A percentile compares a stretch with the other conserved stretches of the same genome.
phyloP scores from a whole-genome alignment of 2,329 filamentous ascomycete species.

The Colletotrichum chlorophyti region DNA sequence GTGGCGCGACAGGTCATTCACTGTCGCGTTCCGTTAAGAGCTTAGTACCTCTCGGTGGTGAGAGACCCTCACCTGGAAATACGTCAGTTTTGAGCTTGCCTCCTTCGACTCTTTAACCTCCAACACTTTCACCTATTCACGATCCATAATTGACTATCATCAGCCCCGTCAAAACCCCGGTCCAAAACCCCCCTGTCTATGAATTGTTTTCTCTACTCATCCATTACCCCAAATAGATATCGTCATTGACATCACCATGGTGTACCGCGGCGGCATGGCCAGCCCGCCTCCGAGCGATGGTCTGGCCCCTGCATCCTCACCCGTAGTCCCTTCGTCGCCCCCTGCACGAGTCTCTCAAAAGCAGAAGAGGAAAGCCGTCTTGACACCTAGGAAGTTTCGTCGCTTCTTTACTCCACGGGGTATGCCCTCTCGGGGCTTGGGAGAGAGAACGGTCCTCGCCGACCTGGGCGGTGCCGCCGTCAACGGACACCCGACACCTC shows the following conservation, averaged over 20 bases:
- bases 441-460: constrained; percentile 46
- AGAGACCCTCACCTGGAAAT: not conserved
- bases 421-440: constrained; percentile 44
- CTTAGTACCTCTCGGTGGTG: not conserved
- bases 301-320: constrained; percentile 29
- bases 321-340: constrained; percentile 34
- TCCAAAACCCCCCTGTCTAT: not conserved
- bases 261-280: constrained; percentile 28
- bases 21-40: not conserved
- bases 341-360: constrained; percentile 39
- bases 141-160: not conserved
- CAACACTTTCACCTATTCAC: constrained; percentile 1
- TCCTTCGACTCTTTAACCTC: not conserved
- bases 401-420: constrained; percentile 60
- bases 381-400: constrained; percentile 61
- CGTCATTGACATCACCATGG: constrained; percentile 9
- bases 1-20: too few relatives aligned
- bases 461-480: constrained; percentile 48
- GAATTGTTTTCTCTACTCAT: constrained; percentile 1
- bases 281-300: constrained; percentile 31
- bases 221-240: not conserved
- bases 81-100: constrained; percentile 15
- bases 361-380: constrained; percentile 56
- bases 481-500: constrained; percentile 36
- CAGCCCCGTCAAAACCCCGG: not conserved